Base-by-base conservation (phyloP, 2,329 filamentous ascomycete genomes). In the Hymenoscyphus repandus region DNA sequence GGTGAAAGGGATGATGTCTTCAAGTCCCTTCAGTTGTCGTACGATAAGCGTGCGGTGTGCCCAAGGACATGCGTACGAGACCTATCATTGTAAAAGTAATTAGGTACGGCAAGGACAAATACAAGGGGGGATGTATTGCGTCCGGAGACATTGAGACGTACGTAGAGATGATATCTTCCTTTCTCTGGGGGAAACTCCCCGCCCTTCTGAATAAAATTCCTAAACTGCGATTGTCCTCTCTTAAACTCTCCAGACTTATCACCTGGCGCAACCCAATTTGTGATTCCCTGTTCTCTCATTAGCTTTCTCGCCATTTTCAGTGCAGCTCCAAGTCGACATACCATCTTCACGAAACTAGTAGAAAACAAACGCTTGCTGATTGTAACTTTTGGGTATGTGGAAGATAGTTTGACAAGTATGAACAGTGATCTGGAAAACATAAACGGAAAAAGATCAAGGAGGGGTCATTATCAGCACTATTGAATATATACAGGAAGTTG, bases 201-300 rank as follows among this genome's bases (percentile, higher is more conserved):
- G 34, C 75, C 77, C 5, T 79, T 71, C 58, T 85, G 73, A 58
- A 88, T 82, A 64, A 72, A 73, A 80, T 66, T 79, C 52, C 93
- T 83, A 72, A 97, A 97, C 49, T 82, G 78, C 54, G 88, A 93
- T 56, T 78, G 77, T 68, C 90, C 88, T 55, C 92, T 85, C 74
- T 96, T 96, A 78, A 95, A 97, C 71, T 96, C 90, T 69, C 92
- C 92, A 15, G 82, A 80, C 66, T 82, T 87, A 73, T 93, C 88
- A 61, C 76, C 77, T 41, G 81, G 85, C 56, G 82, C 77, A 47
- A 93, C 90, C 90, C 90, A 96, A 64, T 92, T 82, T 41, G 90
- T 91, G 67, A 95, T 89, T 80, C 51, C 62, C 51, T 47, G 56
- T 55, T 1, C 58, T 20, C 22, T 27, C 22, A 27, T 27, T 27